Evolutionary conservation across 768 basidiomycete species (phyloP), one percentile per base, ranked within the genome.

Genomic region (Clavaria fumosa): DNA sequence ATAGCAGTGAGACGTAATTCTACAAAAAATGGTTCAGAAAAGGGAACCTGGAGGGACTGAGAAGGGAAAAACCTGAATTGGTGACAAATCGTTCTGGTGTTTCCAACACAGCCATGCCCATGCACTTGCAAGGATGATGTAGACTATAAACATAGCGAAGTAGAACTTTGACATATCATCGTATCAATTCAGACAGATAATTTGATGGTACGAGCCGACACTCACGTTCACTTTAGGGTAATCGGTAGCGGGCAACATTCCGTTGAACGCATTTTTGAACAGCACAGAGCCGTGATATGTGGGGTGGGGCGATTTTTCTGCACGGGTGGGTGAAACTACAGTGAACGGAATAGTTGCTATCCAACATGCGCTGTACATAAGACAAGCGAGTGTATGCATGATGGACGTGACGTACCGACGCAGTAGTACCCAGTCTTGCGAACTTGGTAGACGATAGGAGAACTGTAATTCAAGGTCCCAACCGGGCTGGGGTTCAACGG

Each of bases 181-280:
- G 35, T 39, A 24, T 21, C 10, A 19, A 28, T 26, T 23, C 15
- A 4, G 14, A 19, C n/a, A 14, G 33, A n/a, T 31, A 19, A 4
- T 5, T 22, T 4, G 19, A 10, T 20, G 35, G 5, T 9, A 11
- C 20, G 10, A 15, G 18, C 24, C 28, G 10, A 6, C 23, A 55
- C 84, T 49, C 54, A 95, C 90, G 41, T 74, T 79, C 54, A 97
- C 84, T 74, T 97, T 97, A 7, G 95, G 95, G 56, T 96, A 95
- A 54, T 99, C 95, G 4, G 83, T 71, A 4, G 91, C 90, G 9
- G 93, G 72, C 15, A 99, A 65, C 53, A 82, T 73, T 14, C 95
- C 95, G 19, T 79, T 64, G 51, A 96, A 96, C 2, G 67, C 73
- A 55, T 95, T 96, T 48, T 67, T 70, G 65, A 99, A 97, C 32